Percentiles rank a stretch among this genome's conserved stretches.
Evolutionary conservation across 1,139 yeast species (phyloP).

Genomic region (Arxiozyma heterogenica): DNA sequence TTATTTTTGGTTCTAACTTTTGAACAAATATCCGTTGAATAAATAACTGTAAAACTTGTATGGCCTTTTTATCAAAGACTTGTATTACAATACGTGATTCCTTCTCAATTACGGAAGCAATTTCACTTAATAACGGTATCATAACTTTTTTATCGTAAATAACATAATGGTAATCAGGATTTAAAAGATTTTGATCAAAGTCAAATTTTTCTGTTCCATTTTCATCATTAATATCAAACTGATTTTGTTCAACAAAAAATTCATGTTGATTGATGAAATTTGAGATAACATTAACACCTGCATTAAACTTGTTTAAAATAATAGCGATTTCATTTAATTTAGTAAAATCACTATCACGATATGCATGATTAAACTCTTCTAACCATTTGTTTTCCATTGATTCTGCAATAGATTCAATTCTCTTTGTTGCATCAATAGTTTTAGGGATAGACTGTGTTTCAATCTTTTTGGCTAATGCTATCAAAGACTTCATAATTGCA

Average conservation of each 20-base stretch:
- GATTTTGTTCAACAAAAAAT: conserved; percentile 48
- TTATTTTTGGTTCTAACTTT: conserved; percentile 58
- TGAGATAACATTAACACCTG: conserved; percentile 75
- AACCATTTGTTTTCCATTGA: conserved; percentile 60
- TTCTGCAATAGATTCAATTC: conserved; percentile 67
- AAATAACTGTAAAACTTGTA: conserved; percentile 59
- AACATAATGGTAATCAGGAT: conserved; percentile 36
- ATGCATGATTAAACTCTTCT: conserved; percentile 49
- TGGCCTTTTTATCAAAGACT: conserved; percentile 60
- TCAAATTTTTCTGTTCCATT: neutral
- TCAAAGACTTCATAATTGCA: conserved; percentile 54
- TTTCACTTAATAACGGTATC: conserved; percentile 35
- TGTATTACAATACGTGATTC: conserved; percentile 67
- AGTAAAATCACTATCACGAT: conserved; percentile 42
- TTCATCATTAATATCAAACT: conserved; percentile 20
- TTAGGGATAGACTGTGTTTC: conserved; percentile 43
- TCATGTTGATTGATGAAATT: conserved; percentile 77
- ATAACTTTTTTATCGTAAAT: conserved; percentile 34
- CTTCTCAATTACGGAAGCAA: conserved; percentile 43
- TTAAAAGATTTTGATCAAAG: conserved; percentile 41
- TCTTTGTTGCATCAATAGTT: conserved; percentile 42
- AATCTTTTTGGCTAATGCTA: conserved; percentile 54
- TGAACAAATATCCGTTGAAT: conserved; percentile 74
- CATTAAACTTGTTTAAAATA: conserved; percentile 73
- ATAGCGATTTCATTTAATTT: conserved; percentile 73